Evolutionary conservation across 2,329 filamentous ascomycete species (phyloP), one percentile per base, ranked within the genome.

Genomic region (Tolypocladium amazonense): DNA sequence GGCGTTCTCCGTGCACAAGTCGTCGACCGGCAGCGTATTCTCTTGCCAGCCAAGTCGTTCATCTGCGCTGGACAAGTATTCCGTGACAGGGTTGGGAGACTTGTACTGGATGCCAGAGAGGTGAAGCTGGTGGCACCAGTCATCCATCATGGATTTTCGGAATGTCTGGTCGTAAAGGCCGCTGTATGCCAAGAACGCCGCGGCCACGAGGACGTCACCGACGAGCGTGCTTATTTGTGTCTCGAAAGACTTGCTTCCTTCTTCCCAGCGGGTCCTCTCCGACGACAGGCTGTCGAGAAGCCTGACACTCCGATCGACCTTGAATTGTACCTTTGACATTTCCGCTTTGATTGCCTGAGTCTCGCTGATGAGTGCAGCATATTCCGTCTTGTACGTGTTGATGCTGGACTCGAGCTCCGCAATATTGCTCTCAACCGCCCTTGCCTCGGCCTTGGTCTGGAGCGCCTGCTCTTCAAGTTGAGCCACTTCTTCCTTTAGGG

Each of bases 91-190:
- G 69, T 97, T 97, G 68, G 92, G 90, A 60, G 88, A 84, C 78
- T 99, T 99, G 82, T 88, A 96, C 65, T 87, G 86, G 70, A 99
- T 89, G 53, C 93, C 92, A n/a, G 94, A 97, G 50, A 94, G 83
- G 56, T 90, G 87, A 65, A 99, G 85, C 74, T 99, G 94, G 68
- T 95, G 87, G 62, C 94, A 82, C 94, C 94, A 99, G 73, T 99
- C 94, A 66, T 99, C 94, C 75, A 94, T 86, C 92, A 99, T 97
- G 11, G 88, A 87, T 77, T 97, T 97, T 70, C 94, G 88, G 84
- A 97, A 97, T 62, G 94, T 94, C 71, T 99, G 95, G 71, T 99
- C 94, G 71, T 96, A 99, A 57, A 97, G 87, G 75, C 94, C 94
- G 70, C 90, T 91, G 75, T 99, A 99, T 18, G 95, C 94, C 63